Evolutionary conservation across 2,329 filamentous ascomycete species (phyloP), one percentile per base, ranked within the genome.

Genomic region (Diplodia corticola): DNA sequence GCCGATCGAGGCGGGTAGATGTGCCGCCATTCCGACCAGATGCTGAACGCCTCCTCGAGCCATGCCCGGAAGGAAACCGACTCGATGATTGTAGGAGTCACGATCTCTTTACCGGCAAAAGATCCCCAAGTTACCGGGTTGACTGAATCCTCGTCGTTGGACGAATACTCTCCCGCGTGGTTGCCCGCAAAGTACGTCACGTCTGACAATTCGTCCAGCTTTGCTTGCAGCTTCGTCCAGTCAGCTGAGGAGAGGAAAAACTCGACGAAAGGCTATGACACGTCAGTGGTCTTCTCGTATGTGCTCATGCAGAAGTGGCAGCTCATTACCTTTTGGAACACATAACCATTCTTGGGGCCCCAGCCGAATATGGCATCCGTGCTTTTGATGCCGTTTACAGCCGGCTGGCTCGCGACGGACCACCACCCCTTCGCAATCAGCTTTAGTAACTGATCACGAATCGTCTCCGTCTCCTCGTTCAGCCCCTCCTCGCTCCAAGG

Each of bases 101-200:
- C 87, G 74, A 98, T 98, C 78, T 98, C 94, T 80, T 97, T 97
- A 49, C 92, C 92, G 0, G 91, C 90, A 79, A 98, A 98, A 0
- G 93, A 92, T 61, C 94, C 94, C 94, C 94, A 98, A 0, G 95
- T 99, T 1, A 99, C 95, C 0, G 94, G 93, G 74, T 98, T 97
- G 33, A 96, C 94, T 72, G 81, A 78, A 68, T 91, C 87, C 0
- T 89, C 79, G 53, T 81, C 78, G 6, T 77, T 92, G 15, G 91
- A 90, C 67, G 88, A 83, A 74, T 95, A 96, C 67, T 92, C 90
- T n/a, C 92, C 91, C 1, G 82, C 80, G 0, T 85, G 84, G 76
- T 96, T 96, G 61, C 88, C 88, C 4, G 94, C 94, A 78, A 96
- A 97, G 84, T 92, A 99, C 70, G 91, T 92, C 44, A 97, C 85